phyloP scores from a whole-genome alignment of 345 rosid species.

The Eutrema heterophyllum region DNA sequence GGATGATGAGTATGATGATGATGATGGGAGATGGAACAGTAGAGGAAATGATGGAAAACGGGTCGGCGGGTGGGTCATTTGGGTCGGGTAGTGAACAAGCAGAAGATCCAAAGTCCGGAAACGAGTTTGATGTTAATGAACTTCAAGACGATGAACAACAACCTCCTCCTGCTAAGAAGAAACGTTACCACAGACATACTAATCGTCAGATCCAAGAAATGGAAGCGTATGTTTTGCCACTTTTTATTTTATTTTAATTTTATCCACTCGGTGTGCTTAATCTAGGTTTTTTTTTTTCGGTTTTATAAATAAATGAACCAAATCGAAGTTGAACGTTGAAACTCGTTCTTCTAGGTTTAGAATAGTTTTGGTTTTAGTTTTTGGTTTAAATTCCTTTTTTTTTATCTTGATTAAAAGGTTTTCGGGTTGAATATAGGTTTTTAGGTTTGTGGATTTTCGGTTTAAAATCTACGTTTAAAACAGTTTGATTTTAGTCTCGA shows the following conservation, averaged over 20 bases:
- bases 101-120: slow-evolving; percentile 57
- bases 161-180: slow-evolving; percentile 57
- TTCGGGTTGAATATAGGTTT: not conserved
- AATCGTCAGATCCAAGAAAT: slow-evolving; percentile 91
- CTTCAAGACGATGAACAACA: slow-evolving; percentile 41
- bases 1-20: slow-evolving; percentile 52
- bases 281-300: not conserved
- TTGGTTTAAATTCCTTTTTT: not conserved
- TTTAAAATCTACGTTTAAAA: not conserved
- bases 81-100: slow-evolving; percentile 84
- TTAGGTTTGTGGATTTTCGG: not conserved
- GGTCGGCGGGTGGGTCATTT: slow-evolving; percentile 80
- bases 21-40: slow-evolving; percentile 41
- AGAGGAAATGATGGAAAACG: slow-evolving; percentile 75
- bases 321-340: not conserved
- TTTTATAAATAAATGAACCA: not conserved
- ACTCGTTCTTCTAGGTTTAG: not conserved
- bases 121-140: slow-evolving; percentile 38
- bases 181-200: slow-evolving; percentile 93
- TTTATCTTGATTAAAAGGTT: not conserved
- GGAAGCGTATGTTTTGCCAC: slow-evolving; percentile 66
- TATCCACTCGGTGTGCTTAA: not conserved
- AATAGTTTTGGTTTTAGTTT: too few relatives aligned
- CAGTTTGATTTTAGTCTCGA: not conserved
- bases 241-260: not conserved